Evolutionary conservation across 495 filamentous ascomycete species (phyloP), one percentile per base, ranked within the genome.

Genomic region (Penicillium paxilli): DNA sequence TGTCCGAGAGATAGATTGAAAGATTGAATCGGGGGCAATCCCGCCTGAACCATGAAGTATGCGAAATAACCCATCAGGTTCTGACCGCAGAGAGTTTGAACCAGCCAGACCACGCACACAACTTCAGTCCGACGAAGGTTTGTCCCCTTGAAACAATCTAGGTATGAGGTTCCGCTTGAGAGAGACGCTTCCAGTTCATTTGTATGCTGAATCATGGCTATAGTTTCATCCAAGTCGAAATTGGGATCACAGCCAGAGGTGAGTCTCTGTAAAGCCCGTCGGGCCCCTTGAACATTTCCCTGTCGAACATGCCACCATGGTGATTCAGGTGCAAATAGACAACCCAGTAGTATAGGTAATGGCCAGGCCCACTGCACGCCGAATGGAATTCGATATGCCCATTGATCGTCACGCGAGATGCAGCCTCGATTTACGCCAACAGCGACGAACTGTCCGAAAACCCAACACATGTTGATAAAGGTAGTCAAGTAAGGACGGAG

Each of bases 301-400:
- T 79, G 81, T 3, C 87, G 80, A 44, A 91, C 83, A 14, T 87
- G 79, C 86, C 87, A 89, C 87, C 85, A 90, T 0, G 88, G 87
- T 0, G 76, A 82, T 64, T 91, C 88, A 3, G 88, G 88, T 1
- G 84, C 85, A 28, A 87, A 79, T 24, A 75, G 72, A 61, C 85
- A 80, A 32, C 83, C 82, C 37, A 87, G 69, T 28, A 86, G 75
- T 9, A 90, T 78, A 3, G 87, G 85, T 1, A 85, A 66, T 0
- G 86, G 85, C 84, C 86, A 90, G 63, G 87, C 82, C 87, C 87
- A 90, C 66, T 91, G 87, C 4, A 89, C 64, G 5, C 80, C 83
- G 54, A 87, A 89, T 0, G 83, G 81, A 44, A 83, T 80, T 14
- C 81, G 75, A 62, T 84, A 86, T 3, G 76, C 75, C 83, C 83